Base-by-base conservation (phyloP, 2,329 filamentous ascomycete species). In the Gnomoniopsis sp. region DNA sequence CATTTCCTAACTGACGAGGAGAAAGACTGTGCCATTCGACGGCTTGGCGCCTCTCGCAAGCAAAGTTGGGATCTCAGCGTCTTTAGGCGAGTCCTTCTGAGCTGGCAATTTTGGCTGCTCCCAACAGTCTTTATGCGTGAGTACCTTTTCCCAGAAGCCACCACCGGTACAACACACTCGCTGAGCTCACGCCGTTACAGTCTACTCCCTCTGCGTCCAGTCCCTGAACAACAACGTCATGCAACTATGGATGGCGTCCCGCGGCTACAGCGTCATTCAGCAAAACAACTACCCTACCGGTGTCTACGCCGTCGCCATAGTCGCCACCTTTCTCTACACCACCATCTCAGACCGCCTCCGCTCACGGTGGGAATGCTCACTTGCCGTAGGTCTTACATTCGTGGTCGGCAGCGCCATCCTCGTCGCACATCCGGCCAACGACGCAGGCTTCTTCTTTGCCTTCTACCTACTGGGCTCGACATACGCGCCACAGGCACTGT, bases 31-130 rank as follows among this genome's bases (percentile, higher is more conserved):
- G 75, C 75, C 0, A 67, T 71, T 2, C 65, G 62, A 43, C 68
- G 75, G 30, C 68, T 77, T 1, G 75, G 73, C 3, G 62, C 66
- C n/a, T 60, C 67, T 0, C 67, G 67, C 19, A 60, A 57, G 47
- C 50, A 51, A 3, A 51, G 34, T 11, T 60, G 58, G 58, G 58
- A 60, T 26, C 23, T 49, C 4, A 60, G 38, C 17, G 58, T 60
- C 1, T 57, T 60, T 34, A 43, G 55, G 12, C 49, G 58, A 15
- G 58, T 60, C 17, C 55, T 60, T 63, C 63, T 75, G 6, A 77
- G 74, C 63, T 78, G 76, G 76, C 76, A 78, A 50, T 78, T 78
- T 58, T 78, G 74, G 64, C 67, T 78, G 1, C 66, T 78, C 1
- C 76, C 76, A 0, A 69, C 73, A 1, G 73, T 78, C 6, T 77